Evolutionary conservation across 495 filamentous ascomycete genomes (phyloP).

Genomic region (Hypoxylon intermedium): DNA sequence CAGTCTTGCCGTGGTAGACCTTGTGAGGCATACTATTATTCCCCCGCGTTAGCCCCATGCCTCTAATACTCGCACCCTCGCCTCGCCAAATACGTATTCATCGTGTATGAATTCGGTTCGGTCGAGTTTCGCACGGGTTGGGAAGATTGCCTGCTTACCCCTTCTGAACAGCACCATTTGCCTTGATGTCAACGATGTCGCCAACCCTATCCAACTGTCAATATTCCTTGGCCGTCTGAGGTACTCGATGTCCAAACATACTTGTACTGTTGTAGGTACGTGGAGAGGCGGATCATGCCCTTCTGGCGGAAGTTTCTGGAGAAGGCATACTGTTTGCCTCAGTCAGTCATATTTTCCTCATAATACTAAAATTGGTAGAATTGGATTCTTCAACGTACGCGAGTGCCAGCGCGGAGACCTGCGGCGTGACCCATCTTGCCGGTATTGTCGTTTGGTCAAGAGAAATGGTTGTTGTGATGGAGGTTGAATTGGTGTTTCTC

Average conservation of each 20-base stretch:
- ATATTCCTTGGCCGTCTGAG: constrained; percentile 10
- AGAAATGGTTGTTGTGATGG: constrained; percentile 30
- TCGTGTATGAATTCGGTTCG: constrained; percentile 11
- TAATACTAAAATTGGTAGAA: constrained; percentile 9
- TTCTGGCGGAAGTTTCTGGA: constrained; percentile 90
- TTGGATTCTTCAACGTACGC: constrained; percentile 63
- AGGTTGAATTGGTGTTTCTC: constrained; percentile 35
- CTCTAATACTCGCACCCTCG: background rate
- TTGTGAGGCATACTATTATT: constrained; percentile 92
- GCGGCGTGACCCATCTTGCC: constrained; percentile 90
- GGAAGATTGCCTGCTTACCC: constrained; percentile 71
- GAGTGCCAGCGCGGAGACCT: constrained; percentile 93
- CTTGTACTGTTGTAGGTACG: constrained; percentile 92
- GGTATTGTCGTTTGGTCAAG: constrained; percentile 39
- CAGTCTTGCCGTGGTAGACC: constrained; percentile 98
- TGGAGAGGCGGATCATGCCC: constrained; percentile 87
- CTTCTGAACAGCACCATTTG: constrained; percentile 98
- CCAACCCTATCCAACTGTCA: constrained; percentile 73
- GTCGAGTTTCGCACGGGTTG: constrained; percentile 16
- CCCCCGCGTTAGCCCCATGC: constrained; percentile 20
- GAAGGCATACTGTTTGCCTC: constrained; percentile 81
- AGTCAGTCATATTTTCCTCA: constrained; percentile 38
- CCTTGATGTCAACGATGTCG: constrained; percentile 95
- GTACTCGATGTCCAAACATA: constrained; percentile 48
- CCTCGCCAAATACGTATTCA: constrained; percentile 18